Evolutionary conservation across 1,284 basidiomycete genomes (phyloP).

Genomic region (Sporisorium graminicola): DNA sequence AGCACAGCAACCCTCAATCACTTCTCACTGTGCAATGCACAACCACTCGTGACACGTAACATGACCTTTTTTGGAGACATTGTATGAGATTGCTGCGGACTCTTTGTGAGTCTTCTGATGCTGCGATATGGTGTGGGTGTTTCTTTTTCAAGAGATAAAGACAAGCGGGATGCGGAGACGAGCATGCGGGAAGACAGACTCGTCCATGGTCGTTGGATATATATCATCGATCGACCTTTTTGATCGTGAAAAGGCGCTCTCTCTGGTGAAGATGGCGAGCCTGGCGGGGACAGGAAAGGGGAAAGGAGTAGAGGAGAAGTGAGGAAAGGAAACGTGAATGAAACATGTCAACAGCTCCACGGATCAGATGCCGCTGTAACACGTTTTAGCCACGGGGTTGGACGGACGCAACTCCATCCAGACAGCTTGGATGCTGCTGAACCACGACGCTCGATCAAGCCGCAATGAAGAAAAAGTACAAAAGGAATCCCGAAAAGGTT

Average conservation of each 20-base stretch:
- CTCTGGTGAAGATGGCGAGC: conserved; percentile 13
- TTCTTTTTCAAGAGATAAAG: conserved; percentile 24
- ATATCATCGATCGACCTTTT: conserved; percentile 38
- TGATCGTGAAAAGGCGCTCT: conserved; percentile 31
- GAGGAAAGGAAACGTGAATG: conserved; percentile 14
- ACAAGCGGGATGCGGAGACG: conserved; percentile 39
- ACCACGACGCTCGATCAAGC: conserved; percentile 18
- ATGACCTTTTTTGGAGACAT: conserved; percentile 27
- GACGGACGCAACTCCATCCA: conserved; percentile 27
- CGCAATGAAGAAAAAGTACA: conserved; percentile 54
- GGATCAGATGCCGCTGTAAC: conserved; percentile 34
- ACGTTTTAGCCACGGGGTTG: conserved; percentile 16
- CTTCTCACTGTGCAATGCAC: background rate
- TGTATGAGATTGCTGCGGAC: conserved; percentile 54
- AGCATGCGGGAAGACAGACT: conserved; percentile 23
- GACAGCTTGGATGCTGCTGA: conserved; percentile 26
- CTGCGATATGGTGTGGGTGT: conserved; percentile 48
- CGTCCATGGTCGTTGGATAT: conserved; percentile 26
- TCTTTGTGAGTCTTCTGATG: conserved; percentile 56
- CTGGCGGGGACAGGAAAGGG: conserved; percentile 5
- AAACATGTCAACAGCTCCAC: conserved; percentile 30
- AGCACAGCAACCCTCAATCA: background rate
- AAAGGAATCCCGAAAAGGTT: conserved; percentile 50
- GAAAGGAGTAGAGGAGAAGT: conserved; percentile 1
- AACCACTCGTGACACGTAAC: background rate